Conservation (phyloP, 176 grass and related monocot genomes). For the Oryza officinalis region DNA sequence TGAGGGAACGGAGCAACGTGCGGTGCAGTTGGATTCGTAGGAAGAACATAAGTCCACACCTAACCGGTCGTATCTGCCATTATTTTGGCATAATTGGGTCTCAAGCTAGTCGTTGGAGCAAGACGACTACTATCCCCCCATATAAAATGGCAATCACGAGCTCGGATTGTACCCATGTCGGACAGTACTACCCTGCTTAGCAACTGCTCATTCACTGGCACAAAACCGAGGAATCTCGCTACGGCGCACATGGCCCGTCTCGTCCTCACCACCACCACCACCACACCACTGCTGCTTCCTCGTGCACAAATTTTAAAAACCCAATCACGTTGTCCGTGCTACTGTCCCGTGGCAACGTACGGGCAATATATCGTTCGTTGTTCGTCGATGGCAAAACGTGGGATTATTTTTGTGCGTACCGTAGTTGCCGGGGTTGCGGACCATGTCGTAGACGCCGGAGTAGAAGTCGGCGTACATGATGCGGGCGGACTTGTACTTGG, state of each 20-base stretch:
- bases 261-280: no score
- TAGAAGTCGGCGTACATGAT: conserved; percentile 77
- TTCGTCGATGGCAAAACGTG: no score
- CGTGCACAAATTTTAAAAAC: background rate
- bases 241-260: conserved; percentile 24
- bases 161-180: conserved; percentile 13
- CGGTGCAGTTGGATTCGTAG: background rate
- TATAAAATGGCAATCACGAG: background rate
- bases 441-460: conserved; percentile 54
- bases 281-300: no score
- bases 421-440: conserved; percentile 46
- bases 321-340: background rate
- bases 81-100: background rate
- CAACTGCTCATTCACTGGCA: background rate
- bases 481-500: conserved; percentile 37
- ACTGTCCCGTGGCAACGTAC: no score
- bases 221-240: background rate
- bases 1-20: background rate
- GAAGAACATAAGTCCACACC: background rate
- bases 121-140: background rate
- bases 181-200: background rate
- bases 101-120: background rate
- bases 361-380: no score
- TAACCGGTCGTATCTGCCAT: background rate
- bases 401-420: conserved; percentile 34